Percentiles rank a stretch among this genome's conserved stretches.
Conservation (phyloP, 2,329 filamentous ascomycete genomes). For the Colletotrichum sublineola region DNA sequence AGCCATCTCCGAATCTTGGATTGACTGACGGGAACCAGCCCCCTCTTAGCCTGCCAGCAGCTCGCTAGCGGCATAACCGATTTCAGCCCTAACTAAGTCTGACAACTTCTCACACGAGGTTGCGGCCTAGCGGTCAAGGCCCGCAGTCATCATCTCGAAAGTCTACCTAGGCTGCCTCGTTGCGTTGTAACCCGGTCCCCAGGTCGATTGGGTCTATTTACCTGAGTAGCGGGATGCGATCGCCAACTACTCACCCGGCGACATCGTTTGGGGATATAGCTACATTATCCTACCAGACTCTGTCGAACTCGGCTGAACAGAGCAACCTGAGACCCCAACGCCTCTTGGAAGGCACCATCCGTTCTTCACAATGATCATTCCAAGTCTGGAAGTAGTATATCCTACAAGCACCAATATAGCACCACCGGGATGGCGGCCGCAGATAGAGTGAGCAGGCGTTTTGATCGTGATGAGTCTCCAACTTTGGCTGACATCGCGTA, state of each 20-base stretch:
- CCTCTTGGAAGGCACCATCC: too few relatives aligned
- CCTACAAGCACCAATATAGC: conserved; percentile 9
- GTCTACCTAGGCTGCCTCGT: not conserved
- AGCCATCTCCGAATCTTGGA: conserved; percentile 10
- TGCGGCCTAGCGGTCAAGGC: not conserved
- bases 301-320: not conserved
- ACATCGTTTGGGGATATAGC: not conserved
- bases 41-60: conserved; percentile 27
- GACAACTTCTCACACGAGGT: conserved; percentile 25
- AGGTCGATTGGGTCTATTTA: not conserved
- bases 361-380: conserved; percentile 27
- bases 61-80: conserved; percentile 31
- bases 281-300: not conserved
- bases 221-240: not conserved
- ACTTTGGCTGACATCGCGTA: conserved; percentile 43
- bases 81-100: conserved; percentile 26
- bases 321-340: not conserved
- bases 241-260: not conserved
- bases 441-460: conserved; percentile 19
- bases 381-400: conserved; percentile 39
- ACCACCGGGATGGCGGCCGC: conserved; percentile 30
- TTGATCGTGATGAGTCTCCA: not conserved
- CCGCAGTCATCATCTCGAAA: conserved; percentile 27
- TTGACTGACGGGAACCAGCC: conserved; percentile 9
- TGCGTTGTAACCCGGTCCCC: conserved; percentile 6